Evolutionary conservation across 306 rosid genomes (phyloP).

Genomic region (Erythrophleum fordii): DNA sequence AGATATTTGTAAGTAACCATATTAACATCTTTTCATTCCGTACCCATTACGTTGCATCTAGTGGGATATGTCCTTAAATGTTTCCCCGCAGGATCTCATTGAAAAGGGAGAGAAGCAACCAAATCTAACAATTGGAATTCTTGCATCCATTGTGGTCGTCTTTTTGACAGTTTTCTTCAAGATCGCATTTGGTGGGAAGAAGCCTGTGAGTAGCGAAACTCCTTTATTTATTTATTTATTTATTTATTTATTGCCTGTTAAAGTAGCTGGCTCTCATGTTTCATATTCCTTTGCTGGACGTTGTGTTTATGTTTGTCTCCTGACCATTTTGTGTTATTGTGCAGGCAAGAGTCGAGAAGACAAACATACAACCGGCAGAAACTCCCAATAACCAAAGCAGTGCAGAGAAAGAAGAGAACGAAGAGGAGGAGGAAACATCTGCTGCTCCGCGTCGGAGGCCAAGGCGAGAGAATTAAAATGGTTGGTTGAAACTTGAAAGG

Average conservation of each 20-base stretch:
- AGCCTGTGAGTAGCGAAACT: conserved; percentile 53
- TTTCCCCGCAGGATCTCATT: conserved; percentile 67
- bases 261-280: neutral
- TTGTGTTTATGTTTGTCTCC: neutral
- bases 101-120: conserved; percentile 86
- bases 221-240: too few relatives aligned
- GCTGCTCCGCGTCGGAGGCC: conserved; percentile 70
- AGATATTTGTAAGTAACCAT: conserved; percentile 58
- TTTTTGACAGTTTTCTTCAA: conserved; percentile 60
- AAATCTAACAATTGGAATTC: conserved; percentile 72
- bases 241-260: neutral
- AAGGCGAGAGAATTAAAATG: conserved; percentile 67
- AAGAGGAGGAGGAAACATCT: conserved; percentile 48
- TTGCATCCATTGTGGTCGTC: conserved; percentile 62
- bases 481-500: conserved; percentile 35
- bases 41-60: neutral
- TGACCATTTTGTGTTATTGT: conserved; percentile 18
- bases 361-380: conserved; percentile 43
- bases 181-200: conserved; percentile 81
- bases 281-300: neutral
- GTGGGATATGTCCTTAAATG: conserved; percentile 19
- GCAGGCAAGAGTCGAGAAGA: conserved; percentile 56
- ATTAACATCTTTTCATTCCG: neutral
- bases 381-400: conserved; percentile 47
- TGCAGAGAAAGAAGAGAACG: conserved; percentile 61